Percentiles rank a stretch among this genome's conserved stretches.
These are phyloP conservation scores for Coniferiporia sulphurascens DNA, from an alignment of 1,284 basidiomycete genomes.

Conservation along the genomic window DNA sequence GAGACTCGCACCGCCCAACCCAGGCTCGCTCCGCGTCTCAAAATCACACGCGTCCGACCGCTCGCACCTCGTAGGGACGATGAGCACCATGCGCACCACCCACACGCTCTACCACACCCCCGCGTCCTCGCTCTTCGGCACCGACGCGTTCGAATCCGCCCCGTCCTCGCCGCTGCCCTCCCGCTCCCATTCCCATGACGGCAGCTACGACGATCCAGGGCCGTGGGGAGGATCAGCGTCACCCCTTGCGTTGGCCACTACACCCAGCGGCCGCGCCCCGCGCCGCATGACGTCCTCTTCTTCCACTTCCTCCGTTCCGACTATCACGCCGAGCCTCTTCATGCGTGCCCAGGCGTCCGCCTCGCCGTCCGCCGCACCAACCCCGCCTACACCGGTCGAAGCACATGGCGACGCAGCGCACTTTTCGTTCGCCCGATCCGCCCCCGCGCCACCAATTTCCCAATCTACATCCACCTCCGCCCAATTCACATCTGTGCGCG, in stretches of 20 bases:
- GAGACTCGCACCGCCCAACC: neutral
- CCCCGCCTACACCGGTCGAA: constrained; percentile 20
- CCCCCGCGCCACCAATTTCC: constrained; percentile 11
- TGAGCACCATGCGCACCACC: constrained; percentile 49
- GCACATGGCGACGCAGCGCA: neutral
- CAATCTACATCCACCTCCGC: constrained; percentile 19
- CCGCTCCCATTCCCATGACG: constrained; percentile 21
- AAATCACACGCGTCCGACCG: constrained; percentile 40
- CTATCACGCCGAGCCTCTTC: constrained; percentile 60
- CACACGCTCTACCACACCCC: constrained; percentile 69
- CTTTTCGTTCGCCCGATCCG: neutral
- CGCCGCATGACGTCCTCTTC: constrained; percentile 39
- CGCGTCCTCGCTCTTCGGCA: constrained; percentile 56
- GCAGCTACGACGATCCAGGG: constrained; percentile 20
- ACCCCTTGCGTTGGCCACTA: constrained; percentile 17
- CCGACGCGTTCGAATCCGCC: constrained; percentile 43
- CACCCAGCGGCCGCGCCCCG: constrained; percentile 21
- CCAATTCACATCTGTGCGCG: constrained; percentile 20
- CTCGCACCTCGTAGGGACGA: constrained; percentile 38
- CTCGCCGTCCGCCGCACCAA: constrained; percentile 17
- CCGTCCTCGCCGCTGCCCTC: constrained; percentile 50
- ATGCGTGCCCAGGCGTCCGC: constrained; percentile 31
- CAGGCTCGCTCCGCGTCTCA: constrained; percentile 16
- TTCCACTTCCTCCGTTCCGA: constrained; percentile 46
- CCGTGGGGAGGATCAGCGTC: too few relatives aligned